Evolutionary conservation across 176 grass and related monocot species (phyloP).

Genomic region (Pharus latifolius): DNA sequence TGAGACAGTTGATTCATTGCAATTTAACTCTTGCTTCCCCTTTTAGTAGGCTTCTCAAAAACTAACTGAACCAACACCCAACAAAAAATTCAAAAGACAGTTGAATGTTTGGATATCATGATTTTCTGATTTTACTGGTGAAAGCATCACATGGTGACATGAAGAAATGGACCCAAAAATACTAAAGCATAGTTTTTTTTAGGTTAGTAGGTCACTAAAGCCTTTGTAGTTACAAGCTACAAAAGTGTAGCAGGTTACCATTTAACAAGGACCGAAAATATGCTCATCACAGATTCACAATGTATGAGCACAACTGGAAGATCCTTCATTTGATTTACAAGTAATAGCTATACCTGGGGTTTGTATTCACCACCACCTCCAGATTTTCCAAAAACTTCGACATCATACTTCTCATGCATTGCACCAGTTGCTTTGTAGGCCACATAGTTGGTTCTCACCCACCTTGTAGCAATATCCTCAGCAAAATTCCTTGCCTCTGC

Average conservation of each 20-base stretch:
- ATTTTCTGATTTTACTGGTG: neutral
- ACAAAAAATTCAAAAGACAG: neutral
- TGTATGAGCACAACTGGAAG: neutral
- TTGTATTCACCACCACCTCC: slow-evolving; percentile 83
- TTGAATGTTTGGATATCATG: neutral
- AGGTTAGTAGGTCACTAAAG: too few species aligned
- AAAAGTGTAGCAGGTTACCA: neutral
- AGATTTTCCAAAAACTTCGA: slow-evolving; percentile 51
- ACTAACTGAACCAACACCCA: too few species aligned
- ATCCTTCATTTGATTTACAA: neutral
- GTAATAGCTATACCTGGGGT: slow-evolving; percentile 56
- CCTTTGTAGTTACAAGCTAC: neutral
- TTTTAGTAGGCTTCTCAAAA: too few species aligned
- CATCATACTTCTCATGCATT: slow-evolving; percentile 92
- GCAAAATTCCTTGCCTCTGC: slow-evolving; percentile 49
- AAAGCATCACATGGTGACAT: neutral
- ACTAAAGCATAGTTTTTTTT: too few species aligned
- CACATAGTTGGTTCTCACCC: slow-evolving; percentile 81
- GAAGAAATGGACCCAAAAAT: neutral
- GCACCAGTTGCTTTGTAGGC: slow-evolving; percentile 51
- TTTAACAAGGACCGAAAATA: neutral
- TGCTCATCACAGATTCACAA: neutral
- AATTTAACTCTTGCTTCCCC: too few species aligned
- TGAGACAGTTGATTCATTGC: too few species aligned
- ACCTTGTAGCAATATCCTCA: slow-evolving; percentile 68